These are phyloP conservation scores for Colletotrichum sp. DNA, from an alignment of 2,329 filamentous ascomycete genomes.

Conservation along the genomic window DNA sequence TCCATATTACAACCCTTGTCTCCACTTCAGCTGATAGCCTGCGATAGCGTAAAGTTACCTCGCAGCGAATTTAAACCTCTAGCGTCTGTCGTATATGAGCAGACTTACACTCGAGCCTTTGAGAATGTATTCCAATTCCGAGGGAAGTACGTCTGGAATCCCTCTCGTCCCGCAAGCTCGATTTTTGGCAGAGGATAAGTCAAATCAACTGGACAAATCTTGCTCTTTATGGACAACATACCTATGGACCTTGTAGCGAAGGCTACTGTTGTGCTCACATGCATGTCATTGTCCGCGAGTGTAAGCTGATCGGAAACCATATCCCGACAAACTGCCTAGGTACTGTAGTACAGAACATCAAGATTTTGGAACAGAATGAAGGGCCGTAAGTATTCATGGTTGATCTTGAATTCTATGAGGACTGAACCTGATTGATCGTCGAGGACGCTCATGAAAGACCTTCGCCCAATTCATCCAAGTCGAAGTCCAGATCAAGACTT, in stretches of 20 bases:
- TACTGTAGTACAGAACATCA: not conserved
- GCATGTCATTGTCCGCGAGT: not conserved
- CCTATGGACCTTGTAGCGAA: not conserved
- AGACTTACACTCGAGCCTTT: not conserved
- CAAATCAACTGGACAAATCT: not conserved
- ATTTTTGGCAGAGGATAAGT: rapidly evolving
- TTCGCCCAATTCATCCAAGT: not conserved
- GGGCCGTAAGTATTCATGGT: not conserved
- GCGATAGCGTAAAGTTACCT: not conserved
- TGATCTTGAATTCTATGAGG: not conserved
- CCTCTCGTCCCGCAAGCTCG: rapidly evolving
- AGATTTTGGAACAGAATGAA: not conserved
- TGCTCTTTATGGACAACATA: not conserved
- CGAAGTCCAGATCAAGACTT: not conserved
- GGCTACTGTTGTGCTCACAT: not conserved
- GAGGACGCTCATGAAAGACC: not conserved
- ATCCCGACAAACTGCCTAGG: not conserved
- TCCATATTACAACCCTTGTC: not conserved
- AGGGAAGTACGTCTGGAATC: rapidly evolving
- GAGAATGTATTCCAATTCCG: rapidly evolving
- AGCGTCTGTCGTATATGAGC: not conserved
- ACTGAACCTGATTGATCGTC: not conserved
- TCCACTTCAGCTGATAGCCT: not conserved
- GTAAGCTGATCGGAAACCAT: not conserved
- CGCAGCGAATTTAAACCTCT: not conserved